These are phyloP conservation scores for Dendrobium officinale DNA, from an alignment of 106 monocot species.

Conservation along the genomic window DNA sequence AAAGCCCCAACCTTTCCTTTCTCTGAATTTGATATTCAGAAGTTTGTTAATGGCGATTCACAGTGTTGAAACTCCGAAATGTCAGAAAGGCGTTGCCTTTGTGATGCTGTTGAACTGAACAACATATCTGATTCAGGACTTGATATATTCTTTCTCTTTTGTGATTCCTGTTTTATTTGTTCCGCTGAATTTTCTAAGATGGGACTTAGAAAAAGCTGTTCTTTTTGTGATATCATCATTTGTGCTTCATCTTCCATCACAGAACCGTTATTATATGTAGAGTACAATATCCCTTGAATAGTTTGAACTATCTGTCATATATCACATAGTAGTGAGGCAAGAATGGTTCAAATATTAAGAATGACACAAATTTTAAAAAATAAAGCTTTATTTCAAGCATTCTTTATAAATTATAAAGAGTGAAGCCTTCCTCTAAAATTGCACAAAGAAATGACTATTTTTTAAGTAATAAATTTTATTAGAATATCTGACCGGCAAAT, in stretches of 20 bases:
- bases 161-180: constrained; percentile 40
- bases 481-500: constrained; percentile 50
- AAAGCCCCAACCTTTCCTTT: neutral
- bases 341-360: neutral
- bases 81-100: constrained; percentile 68
- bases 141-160: constrained; percentile 72
- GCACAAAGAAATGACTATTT: too few relatives aligned
- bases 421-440: neutral
- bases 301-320: constrained; percentile 43
- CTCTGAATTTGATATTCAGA: constrained; percentile 11
- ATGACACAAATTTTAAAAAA: neutral
- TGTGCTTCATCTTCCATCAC: constrained; percentile 62
- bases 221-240: constrained; percentile 42
- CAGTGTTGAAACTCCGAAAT: constrained; percentile 54
- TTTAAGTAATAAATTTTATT: too few relatives aligned
- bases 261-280: constrained; percentile 33
- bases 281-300: constrained; percentile 76
- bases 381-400: neutral
- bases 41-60: constrained; percentile 42
- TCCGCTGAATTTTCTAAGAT: constrained; percentile 35
- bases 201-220: constrained; percentile 37
- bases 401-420: too few relatives aligned
- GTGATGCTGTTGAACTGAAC: constrained; percentile 35
- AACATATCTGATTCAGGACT: constrained; percentile 60
- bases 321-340: neutral